A percentile compares a stretch with the other conserved stretches of the same genome.
Conservation (phyloP, 108 stramenopile species). For the Nannochloropsis granulata region DNA sequence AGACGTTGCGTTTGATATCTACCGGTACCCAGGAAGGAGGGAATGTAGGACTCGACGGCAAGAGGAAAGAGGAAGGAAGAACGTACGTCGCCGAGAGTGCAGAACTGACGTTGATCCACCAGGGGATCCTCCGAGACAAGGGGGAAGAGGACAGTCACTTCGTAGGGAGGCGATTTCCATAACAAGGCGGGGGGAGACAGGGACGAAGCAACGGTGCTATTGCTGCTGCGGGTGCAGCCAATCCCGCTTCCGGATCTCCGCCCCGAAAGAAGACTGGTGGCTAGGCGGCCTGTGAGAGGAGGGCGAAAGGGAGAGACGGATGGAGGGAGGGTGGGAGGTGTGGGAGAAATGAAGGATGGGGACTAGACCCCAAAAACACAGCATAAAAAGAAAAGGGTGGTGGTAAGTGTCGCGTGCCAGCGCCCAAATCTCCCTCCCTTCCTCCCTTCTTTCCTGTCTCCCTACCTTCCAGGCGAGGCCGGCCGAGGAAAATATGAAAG, state of each 20-base stretch:
- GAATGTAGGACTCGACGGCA: too few relatives aligned
- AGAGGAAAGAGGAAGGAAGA: too few relatives aligned
- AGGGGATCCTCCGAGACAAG: not conserved
- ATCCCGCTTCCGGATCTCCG: too few relatives aligned
- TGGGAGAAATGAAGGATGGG: too few relatives aligned
- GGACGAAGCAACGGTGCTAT: too few relatives aligned
- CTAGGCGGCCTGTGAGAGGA: not conserved
- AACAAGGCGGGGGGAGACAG: not conserved
- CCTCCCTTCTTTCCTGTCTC: not conserved
- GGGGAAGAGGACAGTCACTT: not conserved
- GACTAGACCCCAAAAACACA: too few relatives aligned
- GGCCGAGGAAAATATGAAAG: not conserved
- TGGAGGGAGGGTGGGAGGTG: too few relatives aligned
- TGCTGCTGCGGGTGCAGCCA: too few relatives aligned
- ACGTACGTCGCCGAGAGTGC: not conserved
- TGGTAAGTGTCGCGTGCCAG: not conserved
- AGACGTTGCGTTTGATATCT: too few relatives aligned
- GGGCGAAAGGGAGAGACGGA: not conserved
- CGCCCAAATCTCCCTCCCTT: not conserved
- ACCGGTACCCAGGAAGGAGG: too few relatives aligned
- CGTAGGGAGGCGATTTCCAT: not conserved
- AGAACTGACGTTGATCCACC: not conserved
- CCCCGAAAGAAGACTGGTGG: not conserved
- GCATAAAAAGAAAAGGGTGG: not conserved
- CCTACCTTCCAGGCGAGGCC: not conserved